phyloP scores from a whole-genome alignment of 352 stramenopile species.

The Globisporangium ultimum region DNA sequence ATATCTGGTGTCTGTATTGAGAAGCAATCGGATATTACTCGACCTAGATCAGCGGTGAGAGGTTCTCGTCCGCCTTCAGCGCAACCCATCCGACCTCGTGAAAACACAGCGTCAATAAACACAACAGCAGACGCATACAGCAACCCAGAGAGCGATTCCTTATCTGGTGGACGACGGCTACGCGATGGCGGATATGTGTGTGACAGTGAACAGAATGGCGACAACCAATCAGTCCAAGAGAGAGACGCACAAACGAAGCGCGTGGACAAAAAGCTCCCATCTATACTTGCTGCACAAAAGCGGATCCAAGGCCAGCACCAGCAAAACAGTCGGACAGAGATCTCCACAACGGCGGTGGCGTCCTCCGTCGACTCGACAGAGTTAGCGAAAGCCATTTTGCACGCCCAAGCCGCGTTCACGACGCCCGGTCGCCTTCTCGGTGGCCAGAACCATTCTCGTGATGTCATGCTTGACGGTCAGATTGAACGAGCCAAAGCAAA shows the following conservation, averaged over 20 bases:
- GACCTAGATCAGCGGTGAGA: not conserved
- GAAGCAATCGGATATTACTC: conserved; percentile 4
- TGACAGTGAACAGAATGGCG: too few relatives aligned
- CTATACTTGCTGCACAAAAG: too few relatives aligned
- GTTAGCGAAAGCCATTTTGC: conserved; percentile 18
- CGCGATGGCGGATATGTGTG: conserved; percentile 13
- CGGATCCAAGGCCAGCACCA: too few relatives aligned
- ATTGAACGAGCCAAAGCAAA: too few relatives aligned
- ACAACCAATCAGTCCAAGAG: too few relatives aligned
- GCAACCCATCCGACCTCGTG: not conserved
- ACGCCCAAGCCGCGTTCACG: conserved; percentile 21
- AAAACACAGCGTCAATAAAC: not conserved
- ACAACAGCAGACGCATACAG: not conserved
- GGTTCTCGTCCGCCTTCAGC: not conserved
- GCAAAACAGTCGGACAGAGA: not conserved
- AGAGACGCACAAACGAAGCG: too few relatives aligned
- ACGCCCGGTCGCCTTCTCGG: conserved; percentile 22
- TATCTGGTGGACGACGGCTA: conserved; percentile 6
- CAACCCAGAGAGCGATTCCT: too few relatives aligned
- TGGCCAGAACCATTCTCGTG: not conserved
- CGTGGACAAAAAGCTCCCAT: too few relatives aligned
- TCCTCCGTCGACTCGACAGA: conserved; percentile 1
- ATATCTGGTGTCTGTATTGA: not conserved
- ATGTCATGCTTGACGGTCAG: too few relatives aligned
- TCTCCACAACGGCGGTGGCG: not conserved